Conservation (phyloP, 345 rosid species). For the Salix caprea region DNA sequence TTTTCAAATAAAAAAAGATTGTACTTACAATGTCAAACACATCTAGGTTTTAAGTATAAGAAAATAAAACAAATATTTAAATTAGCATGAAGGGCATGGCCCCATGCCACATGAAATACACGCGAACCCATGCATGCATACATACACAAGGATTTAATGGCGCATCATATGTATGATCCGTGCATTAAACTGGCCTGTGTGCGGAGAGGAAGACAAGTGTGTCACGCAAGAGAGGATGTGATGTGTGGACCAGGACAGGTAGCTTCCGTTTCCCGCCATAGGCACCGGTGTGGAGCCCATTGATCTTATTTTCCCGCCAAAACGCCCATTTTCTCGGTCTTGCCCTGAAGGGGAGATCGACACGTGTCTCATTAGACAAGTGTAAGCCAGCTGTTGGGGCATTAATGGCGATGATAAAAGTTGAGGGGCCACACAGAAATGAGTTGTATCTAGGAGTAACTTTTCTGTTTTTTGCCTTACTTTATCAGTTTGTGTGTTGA, state of each 20-base stretch:
- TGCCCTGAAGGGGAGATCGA: not conserved
- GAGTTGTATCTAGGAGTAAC: not conserved
- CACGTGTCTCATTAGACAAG: not conserved
- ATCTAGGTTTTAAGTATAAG: no score
- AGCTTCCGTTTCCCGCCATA: slow-evolving; percentile 45
- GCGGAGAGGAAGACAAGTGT: slow-evolving; percentile 1
- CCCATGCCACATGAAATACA: not conserved
- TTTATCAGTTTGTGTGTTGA: not conserved
- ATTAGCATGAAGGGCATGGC: no score
- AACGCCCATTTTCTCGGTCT: not conserved
- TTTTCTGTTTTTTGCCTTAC: not conserved
- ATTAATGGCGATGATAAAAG: not conserved
- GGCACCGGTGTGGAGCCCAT: slow-evolving; percentile 25
- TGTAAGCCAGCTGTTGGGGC: slow-evolving; percentile 8
- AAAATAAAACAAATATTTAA: no score
- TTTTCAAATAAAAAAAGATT: no score
- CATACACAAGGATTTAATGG: no score
- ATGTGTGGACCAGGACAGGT: slow-evolving; percentile 13
- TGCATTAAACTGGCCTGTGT: not conserved
- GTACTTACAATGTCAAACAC: no score
- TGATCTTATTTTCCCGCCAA: slow-evolving; percentile 34
- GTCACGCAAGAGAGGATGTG: slow-evolving; percentile 20
- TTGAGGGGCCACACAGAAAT: not conserved
- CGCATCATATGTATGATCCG: not conserved
- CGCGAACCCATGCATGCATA: not conserved